phyloP scores from a whole-genome alignment of 1,284 basidiomycete species.

The Ganoderma lingzhi region DNA sequence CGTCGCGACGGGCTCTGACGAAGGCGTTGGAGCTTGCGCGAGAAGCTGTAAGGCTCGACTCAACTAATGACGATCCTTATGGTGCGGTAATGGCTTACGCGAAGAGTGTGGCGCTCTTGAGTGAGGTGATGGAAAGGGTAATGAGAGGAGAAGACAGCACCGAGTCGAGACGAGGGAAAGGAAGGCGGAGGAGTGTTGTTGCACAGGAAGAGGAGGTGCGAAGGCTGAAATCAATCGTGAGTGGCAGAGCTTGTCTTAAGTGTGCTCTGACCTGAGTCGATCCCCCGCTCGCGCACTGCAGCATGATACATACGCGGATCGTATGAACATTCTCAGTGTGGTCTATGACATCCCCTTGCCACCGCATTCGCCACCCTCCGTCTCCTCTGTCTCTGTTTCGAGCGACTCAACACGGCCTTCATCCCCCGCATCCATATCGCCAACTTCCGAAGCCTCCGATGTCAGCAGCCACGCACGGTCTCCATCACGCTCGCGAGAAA shows the following conservation, averaged over 20 bases:
- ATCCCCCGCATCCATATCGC: conserved; percentile 61
- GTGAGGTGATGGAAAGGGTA: conserved; percentile 88
- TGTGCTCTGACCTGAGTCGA: conserved; percentile 18
- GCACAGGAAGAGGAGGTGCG: conserved; percentile 87
- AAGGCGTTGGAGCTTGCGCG: conserved; percentile 83
- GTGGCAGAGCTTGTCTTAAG: conserved; percentile 43
- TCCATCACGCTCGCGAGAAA: conserved; percentile 40
- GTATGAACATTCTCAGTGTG: conserved; percentile 87
- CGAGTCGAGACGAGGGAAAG: conserved; percentile 62
- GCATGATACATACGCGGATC: conserved; percentile 90
- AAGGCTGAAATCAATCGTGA: conserved; percentile 81
- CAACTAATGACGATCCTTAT: conserved; percentile 82
- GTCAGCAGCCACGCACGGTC: conserved; percentile 49
- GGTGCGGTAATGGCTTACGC: conserved; percentile 84
- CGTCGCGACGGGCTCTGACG: conserved; percentile 81
- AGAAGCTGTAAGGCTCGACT: conserved; percentile 83
- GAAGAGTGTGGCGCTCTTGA: conserved; percentile 81
- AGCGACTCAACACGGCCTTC: conserved; percentile 60
- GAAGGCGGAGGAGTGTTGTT: conserved; percentile 77
- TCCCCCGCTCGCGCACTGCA: conserved; percentile 40
- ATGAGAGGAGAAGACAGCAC: conserved; percentile 82
- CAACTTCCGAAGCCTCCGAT: conserved; percentile 58
- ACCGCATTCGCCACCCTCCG: conserved; percentile 64
- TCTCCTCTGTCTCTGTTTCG: conserved; percentile 56
- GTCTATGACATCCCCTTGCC: conserved; percentile 84